Percentiles rank a stretch among this genome's conserved stretches.
These are phyloP conservation scores for Chrysopogon serrulatus DNA, from an alignment of 176 grass and related monocot genomes.

Conservation along the genomic window DNA sequence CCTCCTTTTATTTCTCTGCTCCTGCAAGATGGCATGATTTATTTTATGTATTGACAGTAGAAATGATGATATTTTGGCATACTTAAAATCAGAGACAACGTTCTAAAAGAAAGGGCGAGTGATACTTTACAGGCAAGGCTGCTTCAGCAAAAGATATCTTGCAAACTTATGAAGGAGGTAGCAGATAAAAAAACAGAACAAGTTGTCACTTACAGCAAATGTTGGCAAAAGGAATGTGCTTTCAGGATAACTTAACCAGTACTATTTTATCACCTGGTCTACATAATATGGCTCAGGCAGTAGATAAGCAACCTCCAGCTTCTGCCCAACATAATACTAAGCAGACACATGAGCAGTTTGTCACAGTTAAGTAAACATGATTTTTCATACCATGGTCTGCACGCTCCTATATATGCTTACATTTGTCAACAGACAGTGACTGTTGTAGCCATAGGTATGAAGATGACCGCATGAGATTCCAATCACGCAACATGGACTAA, in stretches of 20 bases:
- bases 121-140: slow-evolving; percentile 31
- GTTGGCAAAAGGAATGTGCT: slow-evolving; percentile 35
- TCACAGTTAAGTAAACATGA: slow-evolving; percentile 47
- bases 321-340: slow-evolving; percentile 63
- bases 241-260: slow-evolving; percentile 51
- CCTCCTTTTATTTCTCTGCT: slow-evolving; percentile 70
- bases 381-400: slow-evolving; percentile 56
- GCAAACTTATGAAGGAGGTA: slow-evolving; percentile 35
- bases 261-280: slow-evolving; percentile 54
- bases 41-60: slow-evolving; percentile 11
- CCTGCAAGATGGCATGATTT: slow-evolving; percentile 42
- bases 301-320: slow-evolving; percentile 43
- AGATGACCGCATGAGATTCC: slow-evolving; percentile 45
- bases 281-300: slow-evolving; percentile 45
- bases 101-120: background rate
- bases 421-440: slow-evolving; percentile 39
- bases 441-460: slow-evolving; percentile 41
- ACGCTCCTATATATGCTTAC: slow-evolving; percentile 51
- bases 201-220: slow-evolving; percentile 53
- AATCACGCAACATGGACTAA: slow-evolving; percentile 45
- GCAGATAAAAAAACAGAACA: slow-evolving; percentile 14
- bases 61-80: background rate
- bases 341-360: slow-evolving; percentile 48
- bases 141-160: slow-evolving; percentile 24
- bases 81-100: background rate